phyloP scores from a whole-genome alignment of 257 asterid genomes.

The Cruciata laevipes region DNA sequence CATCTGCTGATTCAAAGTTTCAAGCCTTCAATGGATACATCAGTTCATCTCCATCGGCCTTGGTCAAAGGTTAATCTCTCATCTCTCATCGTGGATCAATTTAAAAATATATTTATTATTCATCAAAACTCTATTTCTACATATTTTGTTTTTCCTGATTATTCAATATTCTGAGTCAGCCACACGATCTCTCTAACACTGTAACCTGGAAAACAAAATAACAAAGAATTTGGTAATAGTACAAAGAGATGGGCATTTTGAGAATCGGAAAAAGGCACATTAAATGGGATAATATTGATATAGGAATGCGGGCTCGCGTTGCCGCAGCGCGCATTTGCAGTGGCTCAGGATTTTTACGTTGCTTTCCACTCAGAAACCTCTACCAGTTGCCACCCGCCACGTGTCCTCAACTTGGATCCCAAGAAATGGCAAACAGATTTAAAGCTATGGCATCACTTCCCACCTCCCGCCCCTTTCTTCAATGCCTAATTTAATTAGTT shows the following conservation, averaged over 20 bases:
- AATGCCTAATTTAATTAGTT: not conserved
- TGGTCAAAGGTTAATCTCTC: too few relatives aligned
- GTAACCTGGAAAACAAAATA: not conserved
- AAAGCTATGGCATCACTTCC: slow-evolving; percentile 6
- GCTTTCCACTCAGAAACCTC: not conserved
- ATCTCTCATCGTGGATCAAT: too few relatives aligned
- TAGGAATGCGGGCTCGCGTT: not conserved
- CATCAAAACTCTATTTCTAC: too few relatives aligned
- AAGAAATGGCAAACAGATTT: slow-evolving; percentile 15
- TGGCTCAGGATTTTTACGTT: not conserved
- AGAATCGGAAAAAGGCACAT: not conserved
- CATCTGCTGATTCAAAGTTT: too few relatives aligned
- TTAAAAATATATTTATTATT: too few relatives aligned
- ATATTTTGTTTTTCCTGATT: too few relatives aligned
- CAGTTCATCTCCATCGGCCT: too few relatives aligned
- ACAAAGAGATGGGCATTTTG: not conserved
- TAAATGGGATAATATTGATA: not conserved
- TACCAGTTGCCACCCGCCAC: not conserved
- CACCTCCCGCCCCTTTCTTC: slow-evolving; percentile 7
- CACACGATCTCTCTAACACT: too few relatives aligned
- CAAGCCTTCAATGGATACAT: too few relatives aligned
- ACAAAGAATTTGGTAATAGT: not conserved
- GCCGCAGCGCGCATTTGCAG: not conserved
- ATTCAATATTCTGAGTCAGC: too few relatives aligned
- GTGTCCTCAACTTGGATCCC: slow-evolving; percentile 11